phyloP scores from a whole-genome alignment of 805 yeast genomes.

The Candida oleophila region DNA sequence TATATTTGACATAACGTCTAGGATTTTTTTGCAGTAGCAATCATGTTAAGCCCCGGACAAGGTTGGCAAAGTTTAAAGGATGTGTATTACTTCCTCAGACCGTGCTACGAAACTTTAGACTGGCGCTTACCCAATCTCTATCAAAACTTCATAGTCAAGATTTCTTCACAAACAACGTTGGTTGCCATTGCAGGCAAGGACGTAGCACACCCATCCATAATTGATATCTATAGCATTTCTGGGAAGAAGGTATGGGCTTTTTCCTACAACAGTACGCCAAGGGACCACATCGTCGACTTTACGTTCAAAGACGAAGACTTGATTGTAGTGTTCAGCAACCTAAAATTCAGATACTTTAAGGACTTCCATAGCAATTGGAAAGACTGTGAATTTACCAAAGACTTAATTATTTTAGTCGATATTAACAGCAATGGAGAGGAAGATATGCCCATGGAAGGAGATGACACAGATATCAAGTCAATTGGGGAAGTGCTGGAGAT shows the following conservation, averaged over 20 bases:
- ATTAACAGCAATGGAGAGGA: conserved; percentile 22
- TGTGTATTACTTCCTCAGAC: conserved; percentile 62
- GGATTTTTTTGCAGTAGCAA: too few species aligned
- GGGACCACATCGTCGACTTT: conserved; percentile 53
- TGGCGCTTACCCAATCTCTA: conserved; percentile 46
- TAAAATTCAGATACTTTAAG: conserved; percentile 54
- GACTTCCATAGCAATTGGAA: conserved; percentile 69
- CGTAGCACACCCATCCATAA: conserved; percentile 33
- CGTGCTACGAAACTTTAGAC: conserved; percentile 51
- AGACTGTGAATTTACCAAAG: conserved; percentile 38
- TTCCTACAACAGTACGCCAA: conserved; percentile 41
- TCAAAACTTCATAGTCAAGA: conserved; percentile 42
- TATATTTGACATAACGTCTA: background rate
- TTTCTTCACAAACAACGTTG: conserved; percentile 55
- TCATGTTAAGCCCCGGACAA: conserved; percentile 39
- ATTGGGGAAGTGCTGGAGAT: conserved; percentile 22
- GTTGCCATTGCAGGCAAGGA: conserved; percentile 48
- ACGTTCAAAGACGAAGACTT: conserved; percentile 54
- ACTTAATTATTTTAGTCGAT: conserved; percentile 11
- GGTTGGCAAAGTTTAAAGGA: conserved; percentile 80
- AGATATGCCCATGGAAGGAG: conserved; percentile 22
- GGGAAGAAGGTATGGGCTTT: conserved; percentile 36
- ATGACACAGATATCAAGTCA: conserved; percentile 27
- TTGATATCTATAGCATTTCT: conserved; percentile 35
- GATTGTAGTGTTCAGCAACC: conserved; percentile 52